Percentiles rank a stretch among this genome's conserved stretches.
Evolutionary conservation across 495 filamentous ascomycete species (phyloP).

Genomic region (Penicillium atrosanguineum): DNA sequence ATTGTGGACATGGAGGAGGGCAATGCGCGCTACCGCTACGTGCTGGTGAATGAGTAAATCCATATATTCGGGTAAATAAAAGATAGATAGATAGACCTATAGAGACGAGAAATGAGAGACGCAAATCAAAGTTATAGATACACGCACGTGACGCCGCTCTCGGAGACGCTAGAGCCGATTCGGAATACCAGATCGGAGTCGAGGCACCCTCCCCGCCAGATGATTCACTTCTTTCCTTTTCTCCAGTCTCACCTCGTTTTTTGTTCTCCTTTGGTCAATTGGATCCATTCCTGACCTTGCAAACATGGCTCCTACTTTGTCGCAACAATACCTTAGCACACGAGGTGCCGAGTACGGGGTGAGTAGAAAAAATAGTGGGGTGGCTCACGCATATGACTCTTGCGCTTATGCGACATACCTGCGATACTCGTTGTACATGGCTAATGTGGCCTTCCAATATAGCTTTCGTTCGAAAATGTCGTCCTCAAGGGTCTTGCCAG

Average conservation of each 20-base stretch:
- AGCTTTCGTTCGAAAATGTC: conserved; percentile 89
- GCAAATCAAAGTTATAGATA: neutral
- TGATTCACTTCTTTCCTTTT: conserved; percentile 13
- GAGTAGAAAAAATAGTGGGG: neutral
- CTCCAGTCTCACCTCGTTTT: neutral
- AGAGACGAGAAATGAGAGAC: neutral
- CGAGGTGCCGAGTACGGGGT: conserved; percentile 78
- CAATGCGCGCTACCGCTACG: conserved; percentile 73
- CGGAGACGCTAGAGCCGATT: conserved; percentile 26
- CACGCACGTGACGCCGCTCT: conserved; percentile 32
- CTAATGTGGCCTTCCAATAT: neutral
- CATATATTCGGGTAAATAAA: conserved; percentile 6
- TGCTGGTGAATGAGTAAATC: conserved; percentile 61
- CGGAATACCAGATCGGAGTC: neutral
- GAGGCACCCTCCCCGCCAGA: conserved; percentile 4
- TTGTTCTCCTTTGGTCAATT: conserved; percentile 6
- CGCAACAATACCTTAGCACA: conserved; percentile 79
- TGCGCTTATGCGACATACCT: neutral
- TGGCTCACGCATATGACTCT: neutral
- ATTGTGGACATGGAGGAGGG: conserved; percentile 68
- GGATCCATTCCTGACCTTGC: neutral
- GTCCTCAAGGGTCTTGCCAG: conserved; percentile 87
- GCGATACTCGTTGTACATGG: neutral
- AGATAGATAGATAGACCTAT: neutral
- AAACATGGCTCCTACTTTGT: conserved; percentile 31